A percentile compares a stretch with the other conserved stretches of the same genome.
These are phyloP conservation scores for Cladosporium sp. DNA, from an alignment of 2,329 filamentous ascomycete species.

Conservation along the genomic window DNA sequence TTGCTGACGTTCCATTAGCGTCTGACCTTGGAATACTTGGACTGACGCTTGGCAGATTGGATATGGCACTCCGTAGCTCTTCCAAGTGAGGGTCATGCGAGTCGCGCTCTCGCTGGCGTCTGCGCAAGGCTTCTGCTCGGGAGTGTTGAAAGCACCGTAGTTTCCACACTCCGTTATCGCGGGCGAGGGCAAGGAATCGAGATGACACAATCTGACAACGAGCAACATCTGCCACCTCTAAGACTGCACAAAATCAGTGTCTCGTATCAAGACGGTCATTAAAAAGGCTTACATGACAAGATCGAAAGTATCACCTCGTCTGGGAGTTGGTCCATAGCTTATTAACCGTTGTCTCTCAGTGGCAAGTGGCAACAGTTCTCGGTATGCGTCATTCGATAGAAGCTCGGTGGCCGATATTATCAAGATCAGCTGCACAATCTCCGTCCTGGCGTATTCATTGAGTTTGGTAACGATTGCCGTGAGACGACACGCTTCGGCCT, in stretches of 20 bases:
- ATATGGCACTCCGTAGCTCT: slow-evolving; percentile 37
- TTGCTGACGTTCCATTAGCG: too few relatives aligned
- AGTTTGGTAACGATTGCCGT: too few relatives aligned
- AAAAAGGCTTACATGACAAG: slow-evolving; percentile 32
- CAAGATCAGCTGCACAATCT: too few relatives aligned
- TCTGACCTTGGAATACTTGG: not conserved
- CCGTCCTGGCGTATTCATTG: too few relatives aligned
- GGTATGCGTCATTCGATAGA: too few relatives aligned
- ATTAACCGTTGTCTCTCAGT: not conserved
- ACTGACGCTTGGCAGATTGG: slow-evolving; percentile 12
- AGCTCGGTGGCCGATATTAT: too few relatives aligned
- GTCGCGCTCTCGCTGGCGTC: slow-evolving; percentile 39
- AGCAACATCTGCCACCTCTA: slow-evolving; percentile 60
- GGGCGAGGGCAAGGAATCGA: slow-evolving; percentile 58
- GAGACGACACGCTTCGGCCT: too few relatives aligned
- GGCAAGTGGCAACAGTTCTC: not conserved
- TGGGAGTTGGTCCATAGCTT: slow-evolving; percentile 27
- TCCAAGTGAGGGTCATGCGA: slow-evolving; percentile 38
- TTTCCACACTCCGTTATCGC: slow-evolving; percentile 74
- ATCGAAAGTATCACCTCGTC: slow-evolving; percentile 41
- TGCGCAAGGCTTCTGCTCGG: slow-evolving; percentile 56
- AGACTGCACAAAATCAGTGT: slow-evolving; percentile 40
- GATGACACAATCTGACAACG: slow-evolving; percentile 64
- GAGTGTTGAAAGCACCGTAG: slow-evolving; percentile 67
- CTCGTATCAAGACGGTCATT: slow-evolving; percentile 5